phyloP scores from a whole-genome alignment of 179 eudicot genomes.

The Monotropa hypopitys region DNA sequence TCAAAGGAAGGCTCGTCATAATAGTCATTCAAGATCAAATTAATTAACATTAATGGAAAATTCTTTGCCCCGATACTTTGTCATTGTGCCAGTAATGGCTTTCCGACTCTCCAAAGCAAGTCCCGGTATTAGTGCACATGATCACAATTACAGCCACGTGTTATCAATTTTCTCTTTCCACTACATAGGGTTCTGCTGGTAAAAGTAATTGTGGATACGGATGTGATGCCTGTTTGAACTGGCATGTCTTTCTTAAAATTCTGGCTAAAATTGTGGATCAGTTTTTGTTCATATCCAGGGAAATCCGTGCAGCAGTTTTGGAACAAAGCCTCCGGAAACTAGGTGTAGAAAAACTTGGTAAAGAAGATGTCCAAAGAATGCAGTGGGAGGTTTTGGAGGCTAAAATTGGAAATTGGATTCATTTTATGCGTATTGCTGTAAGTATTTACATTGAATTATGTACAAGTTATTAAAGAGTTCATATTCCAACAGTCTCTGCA shows the following conservation, averaged over 20 bases:
- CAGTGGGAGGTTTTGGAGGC: slow-evolving; percentile 11
- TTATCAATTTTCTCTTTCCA: background rate
- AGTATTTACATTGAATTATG: slow-evolving; percentile 9
- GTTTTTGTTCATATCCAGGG: slow-evolving; percentile 28
- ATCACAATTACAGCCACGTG: background rate
- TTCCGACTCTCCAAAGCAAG: too few species aligned
- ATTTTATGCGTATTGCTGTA: slow-evolving; percentile 73
- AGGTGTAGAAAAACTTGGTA: slow-evolving; percentile 17
- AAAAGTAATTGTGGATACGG: background rate
- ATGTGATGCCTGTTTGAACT: background rate
- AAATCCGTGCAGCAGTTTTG: slow-evolving; percentile 51
- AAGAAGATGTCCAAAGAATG: slow-evolving; percentile 8
- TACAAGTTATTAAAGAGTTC: background rate
- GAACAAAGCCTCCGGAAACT: slow-evolving; percentile 63
- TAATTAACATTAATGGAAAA: too few species aligned
- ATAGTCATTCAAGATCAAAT: too few species aligned
- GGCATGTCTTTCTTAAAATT: background rate
- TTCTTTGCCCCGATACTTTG: too few species aligned
- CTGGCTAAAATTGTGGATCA: background rate
- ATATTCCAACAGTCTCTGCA: slow-evolving; percentile 1
- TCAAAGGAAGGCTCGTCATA: too few species aligned
- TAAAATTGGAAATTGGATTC: slow-evolving; percentile 10
- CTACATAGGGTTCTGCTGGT: background rate
- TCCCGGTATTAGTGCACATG: too few species aligned
- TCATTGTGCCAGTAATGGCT: too few species aligned